These are phyloP conservation scores for Hydrangea macrophylla DNA, from an alignment of 148 eudicot genomes.

Conservation along the genomic window DNA sequence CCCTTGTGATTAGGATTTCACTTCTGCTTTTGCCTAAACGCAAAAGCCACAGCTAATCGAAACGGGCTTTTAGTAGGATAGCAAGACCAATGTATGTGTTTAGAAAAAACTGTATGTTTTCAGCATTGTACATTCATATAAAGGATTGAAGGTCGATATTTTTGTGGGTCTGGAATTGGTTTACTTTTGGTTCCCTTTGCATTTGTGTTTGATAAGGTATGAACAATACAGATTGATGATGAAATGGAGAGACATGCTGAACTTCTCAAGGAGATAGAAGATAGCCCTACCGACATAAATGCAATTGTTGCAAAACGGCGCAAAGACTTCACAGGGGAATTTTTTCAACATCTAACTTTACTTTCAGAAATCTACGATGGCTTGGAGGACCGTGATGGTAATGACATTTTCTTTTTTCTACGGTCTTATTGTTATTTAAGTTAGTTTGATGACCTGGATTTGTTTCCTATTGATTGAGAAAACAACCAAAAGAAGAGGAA, in stretches of 20 bases:
- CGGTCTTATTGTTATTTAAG: neutral
- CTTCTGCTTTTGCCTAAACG: no score
- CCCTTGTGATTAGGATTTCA: no score
- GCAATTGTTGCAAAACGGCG: conserved; percentile 82
- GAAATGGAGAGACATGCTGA: conserved; percentile 80
- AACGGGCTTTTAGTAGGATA: no score
- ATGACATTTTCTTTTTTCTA: conserved; percentile 11
- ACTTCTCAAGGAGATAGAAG: conserved; percentile 75
- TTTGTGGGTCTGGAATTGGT: neutral
- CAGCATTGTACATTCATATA: no score
- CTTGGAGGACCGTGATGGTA: conserved; percentile 96
- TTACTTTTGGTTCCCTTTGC: neutral
- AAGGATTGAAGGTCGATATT: neutral
- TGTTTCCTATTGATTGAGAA: no score
- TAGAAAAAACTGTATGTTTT: no score
- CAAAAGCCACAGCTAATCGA: no score
- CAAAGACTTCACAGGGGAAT: conserved; percentile 72
- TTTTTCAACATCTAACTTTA: conserved; percentile 72
- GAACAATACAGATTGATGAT: conserved; percentile 81
- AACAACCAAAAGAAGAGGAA: neutral
- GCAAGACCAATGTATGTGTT: no score
- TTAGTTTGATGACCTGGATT: conserved; percentile 2
- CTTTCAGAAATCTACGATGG: conserved; percentile 66
- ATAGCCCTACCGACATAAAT: conserved; percentile 79
- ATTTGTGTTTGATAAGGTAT: conserved; percentile 24